A percentile compares a stretch with the other conserved stretches of the same genome.
Evolutionary conservation across 1,284 basidiomycete genomes (phyloP).

Genomic region (Cerrena zonata): DNA sequence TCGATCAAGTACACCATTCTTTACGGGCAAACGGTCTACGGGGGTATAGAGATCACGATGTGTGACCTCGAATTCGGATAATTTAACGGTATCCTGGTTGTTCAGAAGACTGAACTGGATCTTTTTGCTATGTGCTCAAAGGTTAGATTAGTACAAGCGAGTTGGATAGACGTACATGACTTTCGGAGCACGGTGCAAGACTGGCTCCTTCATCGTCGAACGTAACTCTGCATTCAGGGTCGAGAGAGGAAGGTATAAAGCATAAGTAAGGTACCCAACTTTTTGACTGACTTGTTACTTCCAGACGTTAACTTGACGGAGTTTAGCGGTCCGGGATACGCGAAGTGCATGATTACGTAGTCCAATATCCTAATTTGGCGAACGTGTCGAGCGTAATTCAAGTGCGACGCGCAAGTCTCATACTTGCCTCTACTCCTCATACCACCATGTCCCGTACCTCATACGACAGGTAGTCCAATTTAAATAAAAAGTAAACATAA

Average conservation of each 20-base stretch:
- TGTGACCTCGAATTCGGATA: constrained; percentile 92
- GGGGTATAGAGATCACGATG: constrained; percentile 85
- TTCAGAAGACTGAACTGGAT: constrained; percentile 90
- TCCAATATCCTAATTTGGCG: no score
- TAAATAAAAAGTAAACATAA: neutral
- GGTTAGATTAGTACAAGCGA: neutral
- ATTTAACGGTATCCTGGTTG: constrained; percentile 87
- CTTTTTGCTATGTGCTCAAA: constrained; percentile 65
- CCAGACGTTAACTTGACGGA: no score
- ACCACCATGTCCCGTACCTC: constrained; percentile 73
- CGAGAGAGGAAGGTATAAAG: neutral
- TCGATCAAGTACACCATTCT: constrained; percentile 85
- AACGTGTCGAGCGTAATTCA: no score
- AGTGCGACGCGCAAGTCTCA: neutral
- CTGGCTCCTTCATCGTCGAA: constrained; percentile 78
- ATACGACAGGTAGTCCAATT: constrained; percentile 57
- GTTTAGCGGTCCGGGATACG: neutral
- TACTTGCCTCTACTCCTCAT: constrained; percentile 1
- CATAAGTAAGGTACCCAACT: neutral
- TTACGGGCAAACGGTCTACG: constrained; percentile 76
- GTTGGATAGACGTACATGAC: constrained; percentile 64
- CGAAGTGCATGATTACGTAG: neutral
- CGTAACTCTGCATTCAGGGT: no score
- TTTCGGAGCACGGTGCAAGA: constrained; percentile 84
- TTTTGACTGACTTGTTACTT: neutral